Evolutionary conservation across 495 filamentous ascomycete genomes (phyloP), one percentile per base, ranked within the genome.

Genomic region (Penicillium atrosanguineum): DNA sequence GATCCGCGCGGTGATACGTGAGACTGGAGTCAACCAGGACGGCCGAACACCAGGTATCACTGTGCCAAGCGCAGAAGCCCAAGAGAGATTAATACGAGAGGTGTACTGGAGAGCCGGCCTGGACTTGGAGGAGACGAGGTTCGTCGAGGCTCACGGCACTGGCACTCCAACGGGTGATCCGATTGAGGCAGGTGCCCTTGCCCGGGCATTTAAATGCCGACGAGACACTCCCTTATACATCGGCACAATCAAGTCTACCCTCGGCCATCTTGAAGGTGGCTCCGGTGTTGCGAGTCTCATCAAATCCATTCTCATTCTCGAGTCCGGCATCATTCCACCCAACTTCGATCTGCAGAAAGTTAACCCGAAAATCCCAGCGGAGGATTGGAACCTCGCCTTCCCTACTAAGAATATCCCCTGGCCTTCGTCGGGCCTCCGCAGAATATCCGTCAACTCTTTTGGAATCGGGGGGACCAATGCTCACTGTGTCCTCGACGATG

Each of bases 401-500:
- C 57, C 57, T 0, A 55, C 51, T 1, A 23, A 57, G 16, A 55
- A 38, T 16, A 60, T 45, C 3, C 47, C 53, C 6, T 63, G 60
- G 60, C 60, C 60, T 19, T 52, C 56, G 1, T 1, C 42, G 0
- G 60, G 60, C 3, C 71, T 79, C 0, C 78, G 78, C 15, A 72
- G 84, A 34, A 78, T 73, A 0, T 84, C 79, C 34, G 59, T 75
- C n/a, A 75, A 75, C 23, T 82, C 76, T 0, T 86, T 85, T 47
- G 84, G 85, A 0, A 86, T 84, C 55, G 85, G 85, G 12, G 85
- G 85, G 21, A 75, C 79, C 14, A 87, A 87, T 56, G 75, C 81
- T 4, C 84, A 87, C 46, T 80, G 71, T 16, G 81, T 88, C 19
- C 26, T 87, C 5, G 83, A 87, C 31, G 60, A 63, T n/a, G 60